Percentiles rank a stretch among this genome's conserved stretches.
phyloP scores from a whole-genome alignment of 2,329 filamentous ascomycete genomes.

The Cladosporium sp. region DNA sequence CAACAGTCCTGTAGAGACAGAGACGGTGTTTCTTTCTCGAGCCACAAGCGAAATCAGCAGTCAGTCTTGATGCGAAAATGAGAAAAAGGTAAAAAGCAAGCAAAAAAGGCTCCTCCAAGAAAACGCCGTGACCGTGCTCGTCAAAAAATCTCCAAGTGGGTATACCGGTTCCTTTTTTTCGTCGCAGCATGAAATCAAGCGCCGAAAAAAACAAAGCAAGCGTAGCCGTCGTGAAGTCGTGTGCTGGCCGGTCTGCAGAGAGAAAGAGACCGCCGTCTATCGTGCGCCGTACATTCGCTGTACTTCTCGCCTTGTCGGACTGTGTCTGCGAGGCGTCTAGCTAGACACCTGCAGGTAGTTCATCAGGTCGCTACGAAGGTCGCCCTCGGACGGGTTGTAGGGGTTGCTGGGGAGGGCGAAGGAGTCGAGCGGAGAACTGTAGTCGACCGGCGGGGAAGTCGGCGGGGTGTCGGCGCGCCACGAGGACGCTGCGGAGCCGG shows the following conservation, averaged over 20 bases:
- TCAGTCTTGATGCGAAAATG: not conserved
- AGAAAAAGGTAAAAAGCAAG: not conserved
- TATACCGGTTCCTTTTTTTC: constrained; percentile 6
- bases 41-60: not conserved
- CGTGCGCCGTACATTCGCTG: constrained; percentile 1
- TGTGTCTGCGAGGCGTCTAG: not conserved
- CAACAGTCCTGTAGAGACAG: constrained; percentile 5
- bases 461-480: constrained; percentile 28
- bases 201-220: constrained; percentile 1
- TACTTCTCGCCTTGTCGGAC: constrained; percentile 9
- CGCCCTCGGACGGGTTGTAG: constrained; percentile 4
- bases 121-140: constrained; percentile 1
- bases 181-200: constrained; percentile 1
- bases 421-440: constrained; percentile 7
- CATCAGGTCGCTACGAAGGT: constrained; percentile 7
- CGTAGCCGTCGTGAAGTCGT: constrained; percentile 10
- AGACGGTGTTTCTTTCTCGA: not conserved
- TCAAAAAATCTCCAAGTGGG: not conserved
- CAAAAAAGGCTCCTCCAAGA: not conserved
- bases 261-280: not conserved
- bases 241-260: not conserved
- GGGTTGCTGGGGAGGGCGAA: constrained; percentile 1
- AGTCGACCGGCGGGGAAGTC: constrained; percentile 21
- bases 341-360: constrained; percentile 8
- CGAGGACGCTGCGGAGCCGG: constrained; percentile 17